These are phyloP conservation scores for Penicillium silybi DNA, from an alignment of 495 filamentous ascomycete genomes.

Conservation along the genomic window DNA sequence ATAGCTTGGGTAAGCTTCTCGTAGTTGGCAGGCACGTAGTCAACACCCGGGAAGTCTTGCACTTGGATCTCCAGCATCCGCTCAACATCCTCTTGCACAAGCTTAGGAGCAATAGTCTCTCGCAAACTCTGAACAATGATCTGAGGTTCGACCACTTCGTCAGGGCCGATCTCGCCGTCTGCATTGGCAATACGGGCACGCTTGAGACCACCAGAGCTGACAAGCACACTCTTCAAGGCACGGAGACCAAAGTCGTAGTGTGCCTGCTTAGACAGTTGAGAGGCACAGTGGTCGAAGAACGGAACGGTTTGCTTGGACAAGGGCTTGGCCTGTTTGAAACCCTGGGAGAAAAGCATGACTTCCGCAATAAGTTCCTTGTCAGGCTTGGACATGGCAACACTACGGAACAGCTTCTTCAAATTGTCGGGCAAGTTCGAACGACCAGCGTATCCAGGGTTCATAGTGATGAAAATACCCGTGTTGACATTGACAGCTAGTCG, in stretches of 20 bases:
- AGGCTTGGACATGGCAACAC: conserved; percentile 98
- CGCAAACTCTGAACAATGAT: conserved; percentile 98
- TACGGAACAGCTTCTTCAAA: conserved; percentile 97
- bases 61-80: conserved; percentile 81
- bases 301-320: conserved; percentile 93
- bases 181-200: conserved; percentile 66
- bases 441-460: conserved; percentile 99
- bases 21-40: conserved; percentile 86
- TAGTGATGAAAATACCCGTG: conserved; percentile 99
- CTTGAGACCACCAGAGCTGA: conserved; percentile 95
- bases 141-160: conserved; percentile 84
- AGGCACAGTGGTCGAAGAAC: conserved; percentile 89
- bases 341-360: conserved; percentile 99
- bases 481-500: conserved; percentile 82
- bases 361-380: conserved; percentile 99
- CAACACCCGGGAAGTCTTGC: conserved; percentile 85
- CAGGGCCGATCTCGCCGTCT: conserved; percentile 56
- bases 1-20: conserved; percentile 77
- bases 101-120: conserved; percentile 96
- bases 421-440: conserved; percentile 98
- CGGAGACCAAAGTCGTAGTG: conserved; percentile 98
- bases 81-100: conserved; percentile 86
- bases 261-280: conserved; percentile 83
- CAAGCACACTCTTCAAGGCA: conserved; percentile 95
- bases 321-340: conserved; percentile 91